phyloP scores from a whole-genome alignment of 2,329 filamentous ascomycete genomes.

The Alternaria solani region DNA sequence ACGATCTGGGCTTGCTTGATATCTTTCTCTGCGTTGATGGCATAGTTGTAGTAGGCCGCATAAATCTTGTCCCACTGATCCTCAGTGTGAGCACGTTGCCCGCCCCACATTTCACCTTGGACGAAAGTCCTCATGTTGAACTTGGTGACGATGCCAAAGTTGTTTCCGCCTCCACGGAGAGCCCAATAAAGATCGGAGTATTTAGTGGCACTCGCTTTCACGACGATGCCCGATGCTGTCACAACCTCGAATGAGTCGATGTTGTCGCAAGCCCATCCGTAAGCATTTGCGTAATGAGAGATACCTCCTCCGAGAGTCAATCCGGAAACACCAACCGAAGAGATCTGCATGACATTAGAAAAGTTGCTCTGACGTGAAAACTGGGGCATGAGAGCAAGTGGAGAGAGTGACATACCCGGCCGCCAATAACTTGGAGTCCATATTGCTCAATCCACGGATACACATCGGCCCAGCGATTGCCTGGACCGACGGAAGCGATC shows the following conservation, averaged over 20 bases:
- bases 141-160: slow-evolving; percentile 47
- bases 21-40: slow-evolving; percentile 24
- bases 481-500: slow-evolving; percentile 40
- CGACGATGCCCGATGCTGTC: slow-evolving; percentile 26
- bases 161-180: slow-evolving; percentile 47
- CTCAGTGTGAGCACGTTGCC: slow-evolving; percentile 22
- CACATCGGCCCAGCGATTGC: slow-evolving; percentile 46
- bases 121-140: slow-evolving; percentile 35
- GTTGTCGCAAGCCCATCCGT: slow-evolving; percentile 42
- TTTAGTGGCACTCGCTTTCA: slow-evolving; percentile 25
- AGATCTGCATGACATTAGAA: slow-evolving; percentile 17
- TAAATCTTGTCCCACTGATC: slow-evolving; percentile 32
- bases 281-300: slow-evolving; percentile 32
- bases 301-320: slow-evolving; percentile 36
- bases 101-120: slow-evolving; percentile 43
- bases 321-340: slow-evolving; percentile 25
- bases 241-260: slow-evolving; percentile 45
- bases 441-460: slow-evolving; percentile 42
- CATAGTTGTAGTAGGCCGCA: slow-evolving; percentile 25
- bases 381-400: neutral
- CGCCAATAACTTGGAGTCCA: slow-evolving; percentile 41
- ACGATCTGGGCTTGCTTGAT: slow-evolving; percentile 29
- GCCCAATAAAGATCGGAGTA: slow-evolving; percentile 52
- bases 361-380: neutral
- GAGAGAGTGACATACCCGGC: slow-evolving; percentile 28